Evolutionary conservation across 208 protist genomes (phyloP).

Genomic region (Tetramitus jugosus): DNA sequence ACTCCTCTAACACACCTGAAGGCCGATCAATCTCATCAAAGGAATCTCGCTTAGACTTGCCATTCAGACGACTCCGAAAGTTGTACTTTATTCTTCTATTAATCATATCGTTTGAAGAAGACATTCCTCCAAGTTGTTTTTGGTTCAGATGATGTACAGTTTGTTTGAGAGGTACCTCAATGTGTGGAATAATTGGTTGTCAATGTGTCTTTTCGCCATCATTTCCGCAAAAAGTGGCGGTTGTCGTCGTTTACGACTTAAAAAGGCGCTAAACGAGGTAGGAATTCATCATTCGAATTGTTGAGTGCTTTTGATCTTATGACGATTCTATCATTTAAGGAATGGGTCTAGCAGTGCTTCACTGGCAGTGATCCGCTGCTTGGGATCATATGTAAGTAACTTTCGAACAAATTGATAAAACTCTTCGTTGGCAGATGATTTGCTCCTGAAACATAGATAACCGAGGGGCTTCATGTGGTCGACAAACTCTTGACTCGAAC

Average conservation of each 20-base stretch:
- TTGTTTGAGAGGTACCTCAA: too few relatives aligned
- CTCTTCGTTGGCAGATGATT: neutral
- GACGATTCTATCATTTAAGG: neutral
- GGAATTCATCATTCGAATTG: too few relatives aligned
- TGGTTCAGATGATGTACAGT: too few relatives aligned
- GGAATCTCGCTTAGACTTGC: neutral
- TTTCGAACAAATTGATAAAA: neutral
- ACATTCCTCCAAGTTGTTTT: too few relatives aligned
- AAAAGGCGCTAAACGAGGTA: too few relatives aligned
- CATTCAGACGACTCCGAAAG: neutral
- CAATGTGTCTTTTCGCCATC: too few relatives aligned
- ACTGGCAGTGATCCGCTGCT: neutral
- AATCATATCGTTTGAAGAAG: too few relatives aligned
- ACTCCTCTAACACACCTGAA: neutral
- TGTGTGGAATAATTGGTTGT: too few relatives aligned
- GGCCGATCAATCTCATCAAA: neutral
- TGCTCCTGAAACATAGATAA: neutral
- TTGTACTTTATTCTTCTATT: constrained; percentile 7
- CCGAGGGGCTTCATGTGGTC: neutral
- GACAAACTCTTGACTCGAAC: neutral
- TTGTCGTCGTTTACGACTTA: too few relatives aligned
- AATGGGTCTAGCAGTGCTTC: constrained; percentile 6
- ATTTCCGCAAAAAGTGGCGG: too few relatives aligned
- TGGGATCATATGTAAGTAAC: neutral
- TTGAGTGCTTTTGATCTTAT: too few relatives aligned